Conservation (phyloP, 352 stramenopile genomes). For the Thraustochytrium striatum region DNA sequence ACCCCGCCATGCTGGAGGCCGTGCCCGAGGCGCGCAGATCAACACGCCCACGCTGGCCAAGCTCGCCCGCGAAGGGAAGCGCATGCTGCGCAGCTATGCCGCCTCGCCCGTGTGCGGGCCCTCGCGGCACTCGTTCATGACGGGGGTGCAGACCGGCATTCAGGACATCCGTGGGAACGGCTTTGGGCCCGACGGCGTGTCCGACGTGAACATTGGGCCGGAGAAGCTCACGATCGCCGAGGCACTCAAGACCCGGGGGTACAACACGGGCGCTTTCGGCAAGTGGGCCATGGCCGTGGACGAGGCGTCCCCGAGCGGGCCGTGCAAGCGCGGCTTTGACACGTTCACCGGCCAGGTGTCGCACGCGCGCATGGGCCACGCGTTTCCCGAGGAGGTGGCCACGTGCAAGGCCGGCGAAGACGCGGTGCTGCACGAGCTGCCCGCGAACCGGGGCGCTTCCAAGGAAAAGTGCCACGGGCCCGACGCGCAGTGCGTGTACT, state of each 20-base stretch:
- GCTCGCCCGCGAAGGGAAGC: constrained; percentile 15
- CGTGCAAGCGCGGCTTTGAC: constrained; percentile 39
- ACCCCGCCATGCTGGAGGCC: neutral
- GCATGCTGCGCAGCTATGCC: constrained; percentile 13
- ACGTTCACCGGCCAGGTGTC: constrained; percentile 45
- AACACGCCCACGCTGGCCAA: constrained; percentile 21
- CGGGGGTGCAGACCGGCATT: constrained; percentile 25
- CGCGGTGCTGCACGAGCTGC: neutral
- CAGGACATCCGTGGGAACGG: constrained; percentile 7
- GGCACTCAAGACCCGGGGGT: neutral
- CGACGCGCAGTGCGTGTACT: constrained; percentile 25
- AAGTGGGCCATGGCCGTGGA: constrained; percentile 19
- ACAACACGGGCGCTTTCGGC: constrained; percentile 33
- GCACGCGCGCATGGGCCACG: constrained; percentile 5
- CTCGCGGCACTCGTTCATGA: constrained; percentile 30
- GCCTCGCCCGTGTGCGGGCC: constrained; percentile 43
- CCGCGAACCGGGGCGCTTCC: constrained; percentile 3
- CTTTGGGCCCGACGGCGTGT: neutral
- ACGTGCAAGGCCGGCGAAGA: neutral
- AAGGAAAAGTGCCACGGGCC: constrained; percentile 4
- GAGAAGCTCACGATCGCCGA: constrained; percentile 1
- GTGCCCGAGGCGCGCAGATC: constrained; percentile 17
- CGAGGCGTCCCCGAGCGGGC: neutral
- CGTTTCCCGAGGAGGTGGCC: constrained; percentile 5
- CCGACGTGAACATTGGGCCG: neutral